Percentiles rank a stretch among this genome's conserved stretches.
These are phyloP conservation scores for Solanum stenotomum DNA, from an alignment of 257 asterid species.

Conservation along the genomic window DNA sequence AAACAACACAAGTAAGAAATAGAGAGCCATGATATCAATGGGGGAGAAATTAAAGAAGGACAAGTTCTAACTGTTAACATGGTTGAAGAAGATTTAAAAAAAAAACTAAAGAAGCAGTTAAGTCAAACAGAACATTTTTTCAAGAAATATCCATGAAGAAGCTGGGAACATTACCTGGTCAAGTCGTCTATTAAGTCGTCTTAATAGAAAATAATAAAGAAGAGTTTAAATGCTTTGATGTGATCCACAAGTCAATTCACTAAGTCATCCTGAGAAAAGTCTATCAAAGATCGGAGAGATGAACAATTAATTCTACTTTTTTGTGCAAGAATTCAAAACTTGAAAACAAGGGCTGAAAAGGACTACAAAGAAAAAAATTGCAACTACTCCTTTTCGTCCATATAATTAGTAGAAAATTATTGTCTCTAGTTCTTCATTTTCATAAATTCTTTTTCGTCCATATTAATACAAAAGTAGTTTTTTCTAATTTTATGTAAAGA, in stretches of 20 bases:
- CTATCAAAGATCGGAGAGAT: background rate
- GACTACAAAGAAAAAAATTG: background rate
- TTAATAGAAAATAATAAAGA: background rate
- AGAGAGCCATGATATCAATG: constrained; percentile 8
- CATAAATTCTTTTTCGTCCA: background rate
- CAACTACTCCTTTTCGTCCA: background rate
- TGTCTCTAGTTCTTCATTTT: background rate
- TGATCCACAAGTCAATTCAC: background rate
- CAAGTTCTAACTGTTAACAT: background rate
- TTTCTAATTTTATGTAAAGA: background rate
- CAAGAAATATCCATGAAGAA: background rate
- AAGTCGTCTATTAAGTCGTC: background rate
- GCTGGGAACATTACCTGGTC: background rate
- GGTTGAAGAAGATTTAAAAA: background rate
- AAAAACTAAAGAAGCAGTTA: background rate
- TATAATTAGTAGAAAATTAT: background rate
- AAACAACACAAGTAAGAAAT: background rate
- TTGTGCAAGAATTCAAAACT: background rate
- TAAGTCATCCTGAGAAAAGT: background rate
- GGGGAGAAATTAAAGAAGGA: background rate
- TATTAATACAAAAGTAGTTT: background rate
- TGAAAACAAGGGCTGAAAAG: background rate
- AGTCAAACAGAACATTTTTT: background rate
- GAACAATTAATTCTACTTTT: background rate
- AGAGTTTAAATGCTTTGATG: background rate